Evolutionary conservation across 768 basidiomycete genomes (phyloP).

Genomic region (Flagelloscypha sp.): DNA sequence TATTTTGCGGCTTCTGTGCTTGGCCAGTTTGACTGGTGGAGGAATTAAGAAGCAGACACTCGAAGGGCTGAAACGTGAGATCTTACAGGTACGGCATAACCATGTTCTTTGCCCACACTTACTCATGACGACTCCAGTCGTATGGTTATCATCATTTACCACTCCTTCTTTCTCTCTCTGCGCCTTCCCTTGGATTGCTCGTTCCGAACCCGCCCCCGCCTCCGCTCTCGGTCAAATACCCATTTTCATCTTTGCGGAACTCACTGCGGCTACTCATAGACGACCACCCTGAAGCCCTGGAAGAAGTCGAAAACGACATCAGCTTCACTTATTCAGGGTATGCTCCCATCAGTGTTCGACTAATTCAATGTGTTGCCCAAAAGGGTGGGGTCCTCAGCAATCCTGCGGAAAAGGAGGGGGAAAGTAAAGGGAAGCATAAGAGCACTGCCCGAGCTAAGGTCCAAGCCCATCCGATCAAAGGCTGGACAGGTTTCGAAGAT

Average conservation of each 20-base stretch:
- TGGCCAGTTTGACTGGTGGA: constrained; percentile 76
- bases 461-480: constrained; percentile 85
- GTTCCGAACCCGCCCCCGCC: constrained; percentile 49
- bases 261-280: constrained; percentile 89
- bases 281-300: constrained; percentile 65
- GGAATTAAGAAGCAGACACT: constrained; percentile 83
- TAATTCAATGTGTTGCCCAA: constrained; percentile 90
- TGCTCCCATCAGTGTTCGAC: constrained; percentile 84
- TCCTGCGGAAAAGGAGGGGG: constrained; percentile 54
- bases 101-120: constrained; percentile 18
- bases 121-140: constrained; percentile 40
- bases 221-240: constrained; percentile 47
- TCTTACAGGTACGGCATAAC: constrained; percentile 57
- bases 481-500: constrained; percentile 98
- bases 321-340: constrained; percentile 96
- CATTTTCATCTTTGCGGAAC: constrained; percentile 70
- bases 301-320: constrained; percentile 88
- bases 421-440: constrained; percentile 24
- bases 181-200: constrained; percentile 60
- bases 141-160: constrained; percentile 74
- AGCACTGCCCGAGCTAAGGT: constrained; percentile 37
- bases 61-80: constrained; percentile 85
- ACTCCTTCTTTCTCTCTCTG: constrained; percentile 53
- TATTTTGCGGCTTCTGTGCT: constrained; percentile 73
- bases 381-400: constrained; percentile 85